Base-by-base conservation (phyloP, 108 stramenopile genomes). In the Cyclotella sp. region DNA sequence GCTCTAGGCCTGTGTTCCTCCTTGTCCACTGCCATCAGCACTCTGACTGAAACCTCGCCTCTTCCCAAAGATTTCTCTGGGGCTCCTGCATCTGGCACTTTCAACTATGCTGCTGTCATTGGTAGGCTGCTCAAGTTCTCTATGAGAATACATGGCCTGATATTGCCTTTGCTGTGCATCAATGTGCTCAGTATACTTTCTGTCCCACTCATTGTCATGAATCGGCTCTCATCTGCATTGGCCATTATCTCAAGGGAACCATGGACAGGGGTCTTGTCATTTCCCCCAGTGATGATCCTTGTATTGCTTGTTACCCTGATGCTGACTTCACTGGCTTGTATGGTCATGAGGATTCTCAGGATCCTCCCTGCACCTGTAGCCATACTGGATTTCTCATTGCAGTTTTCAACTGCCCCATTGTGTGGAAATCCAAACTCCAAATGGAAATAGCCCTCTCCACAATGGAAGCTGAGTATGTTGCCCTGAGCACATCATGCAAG, bases 91-190 rank as follows among this genome's bases (percentile, higher is more conserved):
- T 18, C 54, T 10, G 80, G 68, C 68, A 18, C 6, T 27, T n/a
- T n/a, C n/a, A n/a, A n/a, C n/a, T n/a, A n/a, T n/a, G n/a, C n/a
- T n/a, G n/a, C n/a, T n/a, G n/a, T 16, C n/a, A 49, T 86, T 21
- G 86, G 86, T 24, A 77, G 77, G 80, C 54, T 87, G 41, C 29
- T 84, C 53, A 84, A 87, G n/a, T n/a, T 45, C 74, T 87, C 8
- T 0, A 61, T 9, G 68, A 39, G 0, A 73, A 86, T 45, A 68
- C 77, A 40, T 8, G 82, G 8, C 74, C 70, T 21, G 78, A 83
- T 63, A 76, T 87, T 10, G 8, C 75, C 12, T 84, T 73, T 54
- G 86, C 85, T 3, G 5, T 83, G 0, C 40, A 46, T 46, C 82
- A 83, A 54, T 65, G 52, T 16, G 73, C 74, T 22, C 3, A 19